Percentiles rank a stretch among this genome's conserved stretches.
Evolutionary conservation across 305 asterid genomes (phyloP).

Genomic region (Fraxinus platypoda): DNA sequence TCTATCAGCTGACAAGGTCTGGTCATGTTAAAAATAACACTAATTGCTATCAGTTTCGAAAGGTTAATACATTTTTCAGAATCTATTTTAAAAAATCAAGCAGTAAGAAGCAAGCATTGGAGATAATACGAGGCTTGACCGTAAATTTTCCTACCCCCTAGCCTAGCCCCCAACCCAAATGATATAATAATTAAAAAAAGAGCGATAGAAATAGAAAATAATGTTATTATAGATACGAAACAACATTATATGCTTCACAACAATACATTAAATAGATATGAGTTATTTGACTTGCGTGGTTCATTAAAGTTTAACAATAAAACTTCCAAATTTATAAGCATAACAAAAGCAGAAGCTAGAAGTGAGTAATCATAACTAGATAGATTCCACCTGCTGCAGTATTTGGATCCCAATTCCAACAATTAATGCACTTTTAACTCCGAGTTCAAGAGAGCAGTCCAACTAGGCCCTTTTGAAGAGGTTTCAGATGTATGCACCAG

Average conservation of each 20-base stretch:
- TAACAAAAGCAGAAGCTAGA: neutral
- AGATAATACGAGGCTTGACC: neutral
- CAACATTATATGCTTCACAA: neutral
- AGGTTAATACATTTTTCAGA: neutral
- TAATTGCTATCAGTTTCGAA: neutral
- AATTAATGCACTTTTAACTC: constrained; percentile 69
- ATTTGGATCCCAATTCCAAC: constrained; percentile 79
- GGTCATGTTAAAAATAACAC: neutral
- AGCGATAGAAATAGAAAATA: neutral
- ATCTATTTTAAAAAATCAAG: neutral
- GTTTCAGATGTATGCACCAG: constrained; percentile 70
- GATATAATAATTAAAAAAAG: neutral
- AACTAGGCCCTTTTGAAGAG: constrained; percentile 39
- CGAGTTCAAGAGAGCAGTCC: constrained; percentile 80
- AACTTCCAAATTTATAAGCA: neutral
- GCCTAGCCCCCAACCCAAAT: neutral
- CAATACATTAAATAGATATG: neutral
- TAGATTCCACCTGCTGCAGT: constrained; percentile 57
- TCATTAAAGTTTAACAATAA: neutral
- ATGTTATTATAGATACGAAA: neutral
- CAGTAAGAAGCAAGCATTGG: neutral
- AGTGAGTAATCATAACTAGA: neutral
- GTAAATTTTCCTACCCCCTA: neutral
- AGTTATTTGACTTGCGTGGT: neutral
- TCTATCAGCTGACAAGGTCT: too few relatives aligned